A percentile compares a stretch with the other conserved stretches of the same genome.
These are phyloP conservation scores for Mesostigma viride DNA, from an alignment of 139 green algal genomes.

Conservation along the genomic window DNA sequence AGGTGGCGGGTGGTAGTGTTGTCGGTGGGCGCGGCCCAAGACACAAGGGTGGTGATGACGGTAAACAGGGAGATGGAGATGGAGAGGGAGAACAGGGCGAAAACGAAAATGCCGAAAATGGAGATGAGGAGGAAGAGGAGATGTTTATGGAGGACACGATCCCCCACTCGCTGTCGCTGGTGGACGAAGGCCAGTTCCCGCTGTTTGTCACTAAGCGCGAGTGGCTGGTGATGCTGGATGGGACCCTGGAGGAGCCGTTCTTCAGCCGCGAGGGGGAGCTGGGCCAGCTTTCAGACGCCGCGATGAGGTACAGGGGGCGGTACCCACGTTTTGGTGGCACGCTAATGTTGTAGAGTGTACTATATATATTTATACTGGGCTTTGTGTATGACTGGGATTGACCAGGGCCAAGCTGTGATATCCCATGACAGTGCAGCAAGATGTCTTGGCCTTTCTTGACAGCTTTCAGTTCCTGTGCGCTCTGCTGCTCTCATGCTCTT, in stretches of 20 bases:
- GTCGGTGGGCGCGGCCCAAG: not conserved
- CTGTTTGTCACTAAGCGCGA: constrained; percentile 50
- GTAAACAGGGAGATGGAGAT: not conserved
- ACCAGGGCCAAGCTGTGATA: too few relatives aligned
- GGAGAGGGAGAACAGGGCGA: not conserved
- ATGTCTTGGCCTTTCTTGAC: too few relatives aligned
- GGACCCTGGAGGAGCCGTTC: constrained; percentile 43
- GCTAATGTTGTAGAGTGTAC: too few relatives aligned
- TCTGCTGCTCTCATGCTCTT: too few relatives aligned
- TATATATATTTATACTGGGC: too few relatives aligned
- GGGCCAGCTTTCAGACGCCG: too few relatives aligned
- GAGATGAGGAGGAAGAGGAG: not conserved
- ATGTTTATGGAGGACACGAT: not conserved
- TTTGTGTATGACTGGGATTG: too few relatives aligned
- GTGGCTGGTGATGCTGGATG: constrained; percentile 51
- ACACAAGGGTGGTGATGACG: not conserved
- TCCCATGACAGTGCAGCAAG: too few relatives aligned
- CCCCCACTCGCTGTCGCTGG: not conserved
- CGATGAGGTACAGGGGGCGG: too few relatives aligned
- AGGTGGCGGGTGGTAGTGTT: too few relatives aligned
- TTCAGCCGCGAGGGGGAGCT: not conserved
- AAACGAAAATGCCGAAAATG: not conserved
- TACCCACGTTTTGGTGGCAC: too few relatives aligned
- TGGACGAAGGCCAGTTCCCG: constrained; percentile 35
- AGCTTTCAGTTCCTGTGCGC: too few relatives aligned